Conservation (phyloP, 2,329 filamentous ascomycete genomes). For the Colletotrichum musicola region DNA sequence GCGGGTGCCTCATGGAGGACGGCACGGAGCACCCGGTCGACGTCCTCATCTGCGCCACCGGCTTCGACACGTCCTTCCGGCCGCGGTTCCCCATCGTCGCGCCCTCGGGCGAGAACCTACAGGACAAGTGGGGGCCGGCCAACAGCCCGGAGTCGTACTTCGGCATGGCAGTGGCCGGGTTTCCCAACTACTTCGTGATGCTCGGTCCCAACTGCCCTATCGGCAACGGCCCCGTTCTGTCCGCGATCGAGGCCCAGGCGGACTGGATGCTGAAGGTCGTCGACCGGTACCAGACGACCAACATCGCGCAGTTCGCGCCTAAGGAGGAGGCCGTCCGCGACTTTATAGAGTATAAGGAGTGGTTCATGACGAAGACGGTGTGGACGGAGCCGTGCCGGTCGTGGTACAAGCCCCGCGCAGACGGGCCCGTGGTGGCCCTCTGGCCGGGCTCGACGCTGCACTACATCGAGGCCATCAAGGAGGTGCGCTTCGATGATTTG, state of each 20-base stretch:
- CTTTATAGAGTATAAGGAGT: conserved; percentile 61
- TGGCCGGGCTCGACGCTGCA: conserved; percentile 56
- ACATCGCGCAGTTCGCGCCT: conserved; percentile 58
- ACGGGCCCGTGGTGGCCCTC: conserved; percentile 31
- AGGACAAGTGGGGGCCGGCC: conserved; percentile 44
- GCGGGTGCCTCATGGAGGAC: conserved; percentile 45
- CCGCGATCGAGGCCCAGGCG: conserved; percentile 59
- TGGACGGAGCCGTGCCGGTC: conserved; percentile 57
- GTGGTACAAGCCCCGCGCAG: conserved; percentile 39
- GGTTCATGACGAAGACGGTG: conserved; percentile 59
- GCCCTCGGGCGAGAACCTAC: conserved; percentile 47
- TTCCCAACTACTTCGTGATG: conserved; percentile 50
- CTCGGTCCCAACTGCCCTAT: conserved; percentile 56
- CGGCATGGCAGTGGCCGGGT: conserved; percentile 44
- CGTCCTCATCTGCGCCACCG: conserved; percentile 44
- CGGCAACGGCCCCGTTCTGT: conserved; percentile 54
- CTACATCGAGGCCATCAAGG: conserved; percentile 60
- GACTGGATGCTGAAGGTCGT: conserved; percentile 65
- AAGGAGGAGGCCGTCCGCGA: conserved; percentile 61
- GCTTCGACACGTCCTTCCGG: conserved; percentile 45
- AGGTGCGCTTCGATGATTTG: conserved; percentile 61
- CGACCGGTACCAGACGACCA: conserved; percentile 61
- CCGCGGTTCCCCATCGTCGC: conserved; percentile 60
- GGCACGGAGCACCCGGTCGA: conserved; percentile 45
- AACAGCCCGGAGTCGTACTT: conserved; percentile 47